These are phyloP conservation scores for Calocybe indica DNA, from an alignment of 768 basidiomycete genomes.

Conservation along the genomic window DNA sequence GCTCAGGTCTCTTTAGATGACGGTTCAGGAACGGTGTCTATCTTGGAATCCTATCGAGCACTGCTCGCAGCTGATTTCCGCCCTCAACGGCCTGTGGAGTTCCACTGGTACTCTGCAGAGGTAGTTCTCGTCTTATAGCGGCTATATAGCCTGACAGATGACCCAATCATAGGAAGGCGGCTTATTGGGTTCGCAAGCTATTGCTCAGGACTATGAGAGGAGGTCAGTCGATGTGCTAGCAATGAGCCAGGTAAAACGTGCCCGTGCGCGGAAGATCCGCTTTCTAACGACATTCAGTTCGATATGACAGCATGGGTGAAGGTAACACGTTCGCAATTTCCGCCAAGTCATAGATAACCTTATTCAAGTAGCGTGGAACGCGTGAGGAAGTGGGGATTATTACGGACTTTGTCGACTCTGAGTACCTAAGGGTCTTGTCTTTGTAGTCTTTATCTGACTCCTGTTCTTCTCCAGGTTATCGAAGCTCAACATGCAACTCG, in stretches of 20 bases:
- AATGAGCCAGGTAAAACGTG: slow-evolving; percentile 65
- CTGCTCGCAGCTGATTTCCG: slow-evolving; percentile 64
- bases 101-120: slow-evolving; percentile 84
- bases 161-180: slow-evolving; percentile 61
- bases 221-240: slow-evolving; percentile 63
- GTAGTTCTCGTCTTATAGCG: slow-evolving; percentile 26
- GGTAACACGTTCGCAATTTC: slow-evolving; percentile 32
- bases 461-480: slow-evolving; percentile 52
- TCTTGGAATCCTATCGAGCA: slow-evolving; percentile 71
- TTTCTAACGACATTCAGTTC: slow-evolving; percentile 38
- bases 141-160: slow-evolving; percentile 5
- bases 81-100: slow-evolving; percentile 63
- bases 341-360: slow-evolving; percentile 9
- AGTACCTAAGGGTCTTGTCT: slow-evolving; percentile 18
- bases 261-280: too few species aligned
- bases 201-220: slow-evolving; percentile 69
- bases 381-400: slow-evolving; percentile 80
- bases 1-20: slow-evolving; percentile 45
- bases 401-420: slow-evolving; percentile 71
- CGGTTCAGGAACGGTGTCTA: slow-evolving; percentile 75
- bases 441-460: slow-evolving; percentile 3
- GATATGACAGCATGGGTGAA: slow-evolving; percentile 97
- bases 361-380: slow-evolving; percentile 45
- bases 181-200: slow-evolving; percentile 84
- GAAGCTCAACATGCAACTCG: slow-evolving; percentile 69